Base-by-base conservation (phyloP, 805 yeast genomes). In the Kuraishia piskuri region DNA sequence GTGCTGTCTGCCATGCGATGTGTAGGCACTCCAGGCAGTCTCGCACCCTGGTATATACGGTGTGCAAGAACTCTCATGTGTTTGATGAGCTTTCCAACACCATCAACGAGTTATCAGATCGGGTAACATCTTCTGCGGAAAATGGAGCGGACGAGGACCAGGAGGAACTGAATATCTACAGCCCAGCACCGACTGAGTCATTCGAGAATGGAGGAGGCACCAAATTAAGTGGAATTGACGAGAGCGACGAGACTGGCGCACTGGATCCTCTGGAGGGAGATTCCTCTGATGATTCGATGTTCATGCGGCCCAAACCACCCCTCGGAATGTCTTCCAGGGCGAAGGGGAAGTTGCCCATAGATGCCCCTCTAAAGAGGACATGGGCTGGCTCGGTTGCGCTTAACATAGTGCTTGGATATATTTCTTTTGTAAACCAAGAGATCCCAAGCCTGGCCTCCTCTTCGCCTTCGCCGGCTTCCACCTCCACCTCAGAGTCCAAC, bases 271-370 rank as follows among this genome's bases (percentile, higher is more conserved):
- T 31, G 40, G 40, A 31, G 40, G 40, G 7, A 6, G 40, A 8
- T 3, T 60, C 63, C 23, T 71, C 63, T n/a, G 68, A 71, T 40
- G 75, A 72, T 40, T 67, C 62, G 37, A 70, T 74, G 3, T 63
- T 80, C 50, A 59, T 70, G 40, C 64, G 79, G 52, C 82, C 87
- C 5, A 70, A 64, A 23, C 75, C 73, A 12, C 86, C 85, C 3
- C 64, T 73, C 1, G 88, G 89, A 2, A 82, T 84, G 88, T 79
- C 88, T 0, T 59, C 62, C 19, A 77, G 72, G 50, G 82, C 85
- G 1, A 75, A 73, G 48, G 78, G 79, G 17, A 84, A 84, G 56
- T 66, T 73, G 31, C 80, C 83, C 0, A 66, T 67, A 40, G 76
- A 77, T 55, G 73, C 78, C 2, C 75, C 84, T 2, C 61, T 84